Conservation (phyloP, 768 basidiomycete genomes). For the Mycena polygramma region DNA sequence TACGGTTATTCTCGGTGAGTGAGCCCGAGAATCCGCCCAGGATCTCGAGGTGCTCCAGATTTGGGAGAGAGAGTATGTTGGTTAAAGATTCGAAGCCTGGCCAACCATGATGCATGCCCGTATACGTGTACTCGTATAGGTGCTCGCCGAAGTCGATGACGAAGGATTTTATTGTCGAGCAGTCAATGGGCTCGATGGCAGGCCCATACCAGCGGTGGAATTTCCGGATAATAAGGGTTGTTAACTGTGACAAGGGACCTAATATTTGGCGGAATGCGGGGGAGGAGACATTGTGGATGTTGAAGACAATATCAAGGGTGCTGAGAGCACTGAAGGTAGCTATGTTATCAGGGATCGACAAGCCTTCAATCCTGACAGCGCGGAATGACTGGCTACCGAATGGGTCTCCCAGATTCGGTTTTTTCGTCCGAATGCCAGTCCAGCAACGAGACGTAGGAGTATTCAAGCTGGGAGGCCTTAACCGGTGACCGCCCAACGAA, state of each 20-base stretch:
- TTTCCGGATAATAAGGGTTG: constrained; percentile 8
- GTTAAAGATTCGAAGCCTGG: background rate
- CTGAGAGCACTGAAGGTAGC: background rate
- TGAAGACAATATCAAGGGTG: background rate
- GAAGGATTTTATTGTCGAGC: background rate
- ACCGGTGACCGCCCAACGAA: background rate
- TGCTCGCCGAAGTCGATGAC: background rate
- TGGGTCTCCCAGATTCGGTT: background rate
- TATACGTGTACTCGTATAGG: background rate
- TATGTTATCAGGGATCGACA: background rate
- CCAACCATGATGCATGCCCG: background rate
- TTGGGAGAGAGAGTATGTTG: background rate
- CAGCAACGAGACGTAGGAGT: background rate
- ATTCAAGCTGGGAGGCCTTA: background rate
- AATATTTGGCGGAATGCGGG: background rate
- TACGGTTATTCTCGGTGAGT: background rate
- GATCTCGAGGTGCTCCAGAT: constrained; percentile 13
- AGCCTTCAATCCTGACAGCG: background rate
- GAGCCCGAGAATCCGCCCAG: constrained; percentile 4
- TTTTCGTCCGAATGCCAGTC: background rate
- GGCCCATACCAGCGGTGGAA: background rate
- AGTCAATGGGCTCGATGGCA: background rate
- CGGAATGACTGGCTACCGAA: background rate
- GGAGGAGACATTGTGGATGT: background rate
- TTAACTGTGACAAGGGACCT: background rate